These are phyloP conservation scores for Scedosporium dehoogii DNA, from an alignment of 2,329 filamentous ascomycete species.

Conservation along the genomic window DNA sequence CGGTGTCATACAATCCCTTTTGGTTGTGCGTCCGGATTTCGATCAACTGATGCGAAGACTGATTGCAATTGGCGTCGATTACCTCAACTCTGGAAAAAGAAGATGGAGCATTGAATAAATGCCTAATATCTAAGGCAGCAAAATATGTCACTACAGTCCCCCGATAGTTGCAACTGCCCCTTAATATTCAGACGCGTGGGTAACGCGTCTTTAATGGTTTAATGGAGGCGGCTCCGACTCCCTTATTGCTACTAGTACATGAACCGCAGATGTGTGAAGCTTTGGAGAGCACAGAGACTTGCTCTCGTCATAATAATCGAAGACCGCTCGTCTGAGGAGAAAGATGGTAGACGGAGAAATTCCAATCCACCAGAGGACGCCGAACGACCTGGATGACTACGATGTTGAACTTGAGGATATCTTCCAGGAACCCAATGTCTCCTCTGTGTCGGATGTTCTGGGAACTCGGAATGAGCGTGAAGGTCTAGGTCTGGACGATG, in stretches of 20 bases:
- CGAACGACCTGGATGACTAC: constrained; percentile 68
- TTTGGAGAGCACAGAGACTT: background rate
- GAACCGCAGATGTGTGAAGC: too few relatives aligned
- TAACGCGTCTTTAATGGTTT: too few relatives aligned
- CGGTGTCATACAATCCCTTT: background rate
- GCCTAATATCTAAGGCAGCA: too few relatives aligned
- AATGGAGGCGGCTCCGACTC: too few relatives aligned
- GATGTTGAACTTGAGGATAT: constrained; percentile 41
- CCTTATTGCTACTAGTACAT: too few relatives aligned
- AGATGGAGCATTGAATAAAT: too few relatives aligned
- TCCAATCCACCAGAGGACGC: constrained; percentile 10
- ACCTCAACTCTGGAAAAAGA: background rate
- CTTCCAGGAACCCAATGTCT: constrained; percentile 22
- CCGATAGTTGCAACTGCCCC: too few relatives aligned
- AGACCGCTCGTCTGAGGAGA: too few relatives aligned
- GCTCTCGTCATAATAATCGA: too few relatives aligned
- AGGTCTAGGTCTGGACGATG: constrained; percentile 73
- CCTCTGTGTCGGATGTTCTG: background rate
- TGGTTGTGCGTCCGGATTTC: background rate
- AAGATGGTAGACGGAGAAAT: background rate
- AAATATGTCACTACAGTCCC: too few relatives aligned
- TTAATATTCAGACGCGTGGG: too few relatives aligned
- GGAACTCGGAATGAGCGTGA: constrained; percentile 33
- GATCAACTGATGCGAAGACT: too few relatives aligned
- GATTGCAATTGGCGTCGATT: background rate